These are phyloP conservation scores for Saprolegnia diclina DNA, from an alignment of 352 stramenopile species.

Conservation along the genomic window DNA sequence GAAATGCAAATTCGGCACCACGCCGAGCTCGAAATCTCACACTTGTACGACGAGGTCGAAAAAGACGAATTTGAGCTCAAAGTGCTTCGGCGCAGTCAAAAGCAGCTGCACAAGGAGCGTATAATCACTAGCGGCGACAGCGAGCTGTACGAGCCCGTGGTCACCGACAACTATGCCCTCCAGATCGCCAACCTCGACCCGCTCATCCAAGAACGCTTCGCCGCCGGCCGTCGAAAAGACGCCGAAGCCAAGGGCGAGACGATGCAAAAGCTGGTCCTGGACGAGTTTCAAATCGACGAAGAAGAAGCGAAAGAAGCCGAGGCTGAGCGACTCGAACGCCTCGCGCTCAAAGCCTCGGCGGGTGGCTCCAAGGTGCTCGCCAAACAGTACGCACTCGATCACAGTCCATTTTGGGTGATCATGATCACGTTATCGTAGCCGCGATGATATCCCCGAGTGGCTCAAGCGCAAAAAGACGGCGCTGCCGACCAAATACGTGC, in stretches of 20 bases:
- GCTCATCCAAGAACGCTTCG: slow-evolving; percentile 56
- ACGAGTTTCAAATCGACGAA: background rate
- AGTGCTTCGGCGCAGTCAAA: slow-evolving; percentile 51
- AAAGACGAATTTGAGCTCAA: slow-evolving; percentile 60
- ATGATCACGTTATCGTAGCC: background rate
- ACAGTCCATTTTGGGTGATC: background rate
- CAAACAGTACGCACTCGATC: slow-evolving; percentile 1
- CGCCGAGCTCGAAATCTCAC: slow-evolving; percentile 53
- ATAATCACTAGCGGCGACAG: slow-evolving; percentile 21
- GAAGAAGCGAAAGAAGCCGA: slow-evolving; percentile 1
- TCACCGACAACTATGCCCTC: slow-evolving; percentile 43
- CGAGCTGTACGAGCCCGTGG: slow-evolving; percentile 29
- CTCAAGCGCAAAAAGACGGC: background rate
- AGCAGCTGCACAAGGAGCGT: slow-evolving; percentile 39
- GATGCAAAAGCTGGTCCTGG: background rate
- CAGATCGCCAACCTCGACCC: slow-evolving; percentile 73
- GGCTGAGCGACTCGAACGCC: background rate
- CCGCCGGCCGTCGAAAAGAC: slow-evolving; percentile 45
- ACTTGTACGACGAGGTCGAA: slow-evolving; percentile 53
- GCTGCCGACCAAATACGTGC: slow-evolving; percentile 37
- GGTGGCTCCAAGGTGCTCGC: slow-evolving; percentile 2
- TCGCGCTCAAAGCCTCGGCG: background rate
- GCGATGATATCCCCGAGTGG: slow-evolving; percentile 7
- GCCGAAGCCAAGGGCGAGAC: slow-evolving; percentile 45
- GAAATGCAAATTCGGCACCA: slow-evolving; percentile 52